Conservation (phyloP, 805 yeast genomes). For the Pichia gijzeniarum region DNA sequence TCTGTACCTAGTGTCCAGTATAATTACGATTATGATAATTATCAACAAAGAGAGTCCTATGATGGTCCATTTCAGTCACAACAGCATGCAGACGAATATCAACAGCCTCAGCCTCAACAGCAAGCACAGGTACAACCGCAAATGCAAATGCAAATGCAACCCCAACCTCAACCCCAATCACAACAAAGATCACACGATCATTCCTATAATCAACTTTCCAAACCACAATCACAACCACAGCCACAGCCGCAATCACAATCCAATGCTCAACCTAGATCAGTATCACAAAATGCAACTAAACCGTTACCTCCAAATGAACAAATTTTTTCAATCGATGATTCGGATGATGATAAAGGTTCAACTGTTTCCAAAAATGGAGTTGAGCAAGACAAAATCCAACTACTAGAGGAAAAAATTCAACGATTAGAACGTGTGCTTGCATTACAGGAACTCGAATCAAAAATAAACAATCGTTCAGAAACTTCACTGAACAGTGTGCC, state of each 20-base stretch:
- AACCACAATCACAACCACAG: background rate
- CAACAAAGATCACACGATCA: background rate
- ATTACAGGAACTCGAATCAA: conserved; percentile 18
- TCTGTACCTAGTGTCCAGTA: background rate
- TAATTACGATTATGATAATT: background rate
- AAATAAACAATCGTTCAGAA: conserved; percentile 8
- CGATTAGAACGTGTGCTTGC: conserved; percentile 25
- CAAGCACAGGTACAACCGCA: no score
- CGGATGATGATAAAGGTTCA: background rate
- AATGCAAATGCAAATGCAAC: no score
- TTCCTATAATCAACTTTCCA: conserved; percentile 1
- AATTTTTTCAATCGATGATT: conserved; percentile 1
- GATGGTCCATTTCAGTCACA: conserved; percentile 1
- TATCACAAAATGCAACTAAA: background rate
- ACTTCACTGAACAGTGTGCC: conserved; percentile 5
- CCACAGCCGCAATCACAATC: background rate
- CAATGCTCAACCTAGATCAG: background rate
- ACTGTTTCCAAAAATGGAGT: background rate
- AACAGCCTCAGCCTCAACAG: no score
- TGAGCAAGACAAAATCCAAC: conserved; percentile 21
- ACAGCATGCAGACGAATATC: background rate
- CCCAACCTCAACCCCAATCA: background rate
- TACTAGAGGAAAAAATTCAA: conserved; percentile 30
- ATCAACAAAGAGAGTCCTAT: conserved; percentile 2
- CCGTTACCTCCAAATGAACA: conserved; percentile 4